Conservation (phyloP, 805 yeast species). For the Ogataea paradorogensis region DNA sequence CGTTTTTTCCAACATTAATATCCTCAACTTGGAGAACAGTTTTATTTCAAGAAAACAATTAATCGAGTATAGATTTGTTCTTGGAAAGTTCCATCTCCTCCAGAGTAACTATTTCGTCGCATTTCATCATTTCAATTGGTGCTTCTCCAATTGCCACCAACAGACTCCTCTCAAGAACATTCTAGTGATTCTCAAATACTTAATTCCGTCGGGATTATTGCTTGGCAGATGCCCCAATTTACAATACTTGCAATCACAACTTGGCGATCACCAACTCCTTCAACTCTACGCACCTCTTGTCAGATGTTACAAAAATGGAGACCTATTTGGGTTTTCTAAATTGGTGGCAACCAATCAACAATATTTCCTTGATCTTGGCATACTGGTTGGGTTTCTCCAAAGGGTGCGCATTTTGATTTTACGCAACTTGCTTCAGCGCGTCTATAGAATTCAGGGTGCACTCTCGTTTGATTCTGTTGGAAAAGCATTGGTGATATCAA, state of each 20-base stretch:
- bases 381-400: conserved; percentile 45
- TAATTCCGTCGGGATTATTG: conserved; percentile 51
- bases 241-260: conserved; percentile 16
- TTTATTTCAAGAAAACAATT: conserved; percentile 44
- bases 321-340: conserved; percentile 36
- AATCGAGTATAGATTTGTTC: conserved; percentile 49
- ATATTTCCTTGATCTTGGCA: conserved; percentile 36
- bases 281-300: conserved; percentile 39
- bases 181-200: conserved; percentile 39
- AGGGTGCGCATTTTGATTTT: conserved; percentile 43
- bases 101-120: conserved; percentile 49
- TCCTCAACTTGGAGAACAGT: conserved; percentile 41
- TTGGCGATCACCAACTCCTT: conserved; percentile 23
- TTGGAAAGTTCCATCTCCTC: conserved; percentile 52
- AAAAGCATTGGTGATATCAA: conserved; percentile 26
- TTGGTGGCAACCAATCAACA: conserved; percentile 34
- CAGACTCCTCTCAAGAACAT: conserved; percentile 30
- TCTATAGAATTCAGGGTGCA: conserved; percentile 16
- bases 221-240: conserved; percentile 51
- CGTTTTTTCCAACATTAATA: conserved; percentile 58
- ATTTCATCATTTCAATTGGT: conserved; percentile 49
- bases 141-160: conserved; percentile 38
- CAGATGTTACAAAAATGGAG: conserved; percentile 39
- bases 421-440: conserved; percentile 38
- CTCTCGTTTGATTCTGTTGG: conserved; percentile 24